Conservation (phyloP, 495 filamentous ascomycete species). For the Podospora pseudoanserina region DNA sequence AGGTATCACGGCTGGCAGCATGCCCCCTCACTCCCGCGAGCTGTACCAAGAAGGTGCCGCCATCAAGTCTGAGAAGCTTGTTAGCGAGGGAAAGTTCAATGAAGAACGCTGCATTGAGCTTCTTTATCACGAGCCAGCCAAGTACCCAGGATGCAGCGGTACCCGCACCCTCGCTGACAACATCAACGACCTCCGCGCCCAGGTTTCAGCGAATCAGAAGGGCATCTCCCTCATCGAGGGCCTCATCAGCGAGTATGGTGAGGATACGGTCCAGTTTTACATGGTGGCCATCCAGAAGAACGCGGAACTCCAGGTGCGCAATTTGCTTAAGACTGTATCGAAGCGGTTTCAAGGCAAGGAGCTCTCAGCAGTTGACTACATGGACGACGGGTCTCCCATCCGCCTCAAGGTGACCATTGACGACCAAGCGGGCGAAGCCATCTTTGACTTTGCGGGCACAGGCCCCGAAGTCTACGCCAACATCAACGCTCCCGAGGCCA, state of each 20-base stretch:
- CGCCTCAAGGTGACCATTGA: conserved; percentile 81
- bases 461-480: conserved; percentile 93
- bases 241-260: conserved; percentile 85
- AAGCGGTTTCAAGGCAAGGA: conserved; percentile 73
- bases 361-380: conserved; percentile 74
- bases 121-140: conserved; percentile 76
- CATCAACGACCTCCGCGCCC: conserved; percentile 91
- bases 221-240: conserved; percentile 85
- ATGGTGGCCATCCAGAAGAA: conserved; percentile 94
- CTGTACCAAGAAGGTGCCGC: conserved; percentile 92
- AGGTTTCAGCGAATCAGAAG: conserved; percentile 93
- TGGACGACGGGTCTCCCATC: conserved; percentile 93
- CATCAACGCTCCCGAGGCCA: conserved; percentile 90
- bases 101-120: conserved; percentile 82
- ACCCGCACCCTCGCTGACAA: conserved; percentile 91
- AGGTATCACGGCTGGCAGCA: conserved; percentile 90
- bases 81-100: conserved; percentile 84
- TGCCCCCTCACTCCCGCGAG: conserved; percentile 92
- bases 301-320: conserved; percentile 79
- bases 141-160: conserved; percentile 82
- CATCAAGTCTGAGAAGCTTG: conserved; percentile 91
- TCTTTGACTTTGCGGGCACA: conserved; percentile 89
- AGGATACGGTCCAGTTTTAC: conserved; percentile 89
- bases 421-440: conserved; percentile 73
- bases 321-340: conserved; percentile 75